Percentiles rank a stretch among this genome's conserved stretches.
These are phyloP conservation scores for Fusarium vanettenii DNA, from an alignment of 2,329 filamentous ascomycete species.

Conservation along the genomic window DNA sequence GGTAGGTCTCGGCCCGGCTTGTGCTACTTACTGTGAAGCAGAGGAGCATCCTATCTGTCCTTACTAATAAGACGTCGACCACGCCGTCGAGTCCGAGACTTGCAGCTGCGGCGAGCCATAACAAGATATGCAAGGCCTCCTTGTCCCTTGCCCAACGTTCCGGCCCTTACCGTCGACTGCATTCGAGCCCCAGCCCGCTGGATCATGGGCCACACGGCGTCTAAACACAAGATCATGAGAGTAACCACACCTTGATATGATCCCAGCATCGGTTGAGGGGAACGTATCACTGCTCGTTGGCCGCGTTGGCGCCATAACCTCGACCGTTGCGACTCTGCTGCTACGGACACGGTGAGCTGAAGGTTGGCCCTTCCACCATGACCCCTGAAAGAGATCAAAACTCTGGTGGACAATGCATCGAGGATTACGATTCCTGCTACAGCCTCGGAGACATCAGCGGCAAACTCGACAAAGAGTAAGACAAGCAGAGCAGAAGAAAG, in stretches of 20 bases:
- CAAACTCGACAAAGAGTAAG: neutral
- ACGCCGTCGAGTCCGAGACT: slow-evolving; percentile 29
- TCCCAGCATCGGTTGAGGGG: neutral
- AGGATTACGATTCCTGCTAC: neutral
- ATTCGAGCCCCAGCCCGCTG: neutral
- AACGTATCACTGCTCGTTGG: neutral
- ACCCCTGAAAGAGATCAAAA: neutral
- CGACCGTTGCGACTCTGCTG: neutral
- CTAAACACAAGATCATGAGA: slow-evolving; percentile 13
- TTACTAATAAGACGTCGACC: slow-evolving; percentile 13
- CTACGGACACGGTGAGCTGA: neutral
- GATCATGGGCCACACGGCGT: neutral
- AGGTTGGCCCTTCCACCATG: neutral
- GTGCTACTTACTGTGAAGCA: slow-evolving; percentile 17
- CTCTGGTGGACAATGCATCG: neutral
- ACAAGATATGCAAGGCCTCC: slow-evolving; percentile 7
- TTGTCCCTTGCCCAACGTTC: slow-evolving; percentile 15
- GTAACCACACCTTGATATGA: slow-evolving; percentile 8
- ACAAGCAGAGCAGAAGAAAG: neutral
- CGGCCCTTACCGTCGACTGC: neutral
- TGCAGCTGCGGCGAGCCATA: slow-evolving; percentile 29
- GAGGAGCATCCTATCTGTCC: neutral
- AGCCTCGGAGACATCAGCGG: neutral
- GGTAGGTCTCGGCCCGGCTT: slow-evolving; percentile 6
- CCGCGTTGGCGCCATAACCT: neutral